Percentiles rank a stretch among this genome's conserved stretches.
These are phyloP conservation scores for Creolimax fragrantissima DNA, from an alignment of 78 protist genomes.

Conservation along the genomic window DNA sequence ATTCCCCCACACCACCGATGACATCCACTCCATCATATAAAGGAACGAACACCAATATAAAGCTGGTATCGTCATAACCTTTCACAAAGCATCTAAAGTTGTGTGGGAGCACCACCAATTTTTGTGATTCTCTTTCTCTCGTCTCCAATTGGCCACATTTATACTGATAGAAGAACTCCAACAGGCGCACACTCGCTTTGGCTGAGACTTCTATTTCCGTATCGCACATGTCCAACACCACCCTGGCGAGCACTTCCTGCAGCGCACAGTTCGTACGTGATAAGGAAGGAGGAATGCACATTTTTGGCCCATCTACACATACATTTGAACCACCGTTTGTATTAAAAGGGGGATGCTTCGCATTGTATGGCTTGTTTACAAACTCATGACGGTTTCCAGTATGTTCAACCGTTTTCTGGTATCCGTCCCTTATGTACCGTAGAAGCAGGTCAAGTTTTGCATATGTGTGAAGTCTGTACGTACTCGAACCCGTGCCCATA, in stretches of 20 bases:
- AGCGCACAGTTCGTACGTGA: background rate
- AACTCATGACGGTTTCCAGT: background rate
- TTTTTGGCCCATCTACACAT: background rate
- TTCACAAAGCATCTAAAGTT: too few species aligned
- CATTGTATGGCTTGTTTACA: background rate
- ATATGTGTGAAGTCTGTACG: background rate
- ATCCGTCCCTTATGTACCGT: background rate
- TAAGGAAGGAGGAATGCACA: background rate
- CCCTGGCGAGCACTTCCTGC: background rate
- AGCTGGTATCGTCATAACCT: too few species aligned
- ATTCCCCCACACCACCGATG: background rate
- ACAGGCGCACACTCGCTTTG: background rate
- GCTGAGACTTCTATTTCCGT: background rate
- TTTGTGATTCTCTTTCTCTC: too few species aligned
- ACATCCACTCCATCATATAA: background rate
- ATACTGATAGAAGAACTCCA: background rate
- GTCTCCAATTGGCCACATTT: background rate
- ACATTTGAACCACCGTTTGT: background rate
- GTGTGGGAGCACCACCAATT: too few species aligned
- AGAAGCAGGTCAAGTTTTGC: background rate
- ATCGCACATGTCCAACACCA: background rate
- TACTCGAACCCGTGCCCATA: background rate
- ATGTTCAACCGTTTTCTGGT: background rate
- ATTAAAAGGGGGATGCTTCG: background rate
- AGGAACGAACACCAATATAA: background rate